Conservation (phyloP, 73 alveolate species). For the Paramecium pentaurelia region DNA sequence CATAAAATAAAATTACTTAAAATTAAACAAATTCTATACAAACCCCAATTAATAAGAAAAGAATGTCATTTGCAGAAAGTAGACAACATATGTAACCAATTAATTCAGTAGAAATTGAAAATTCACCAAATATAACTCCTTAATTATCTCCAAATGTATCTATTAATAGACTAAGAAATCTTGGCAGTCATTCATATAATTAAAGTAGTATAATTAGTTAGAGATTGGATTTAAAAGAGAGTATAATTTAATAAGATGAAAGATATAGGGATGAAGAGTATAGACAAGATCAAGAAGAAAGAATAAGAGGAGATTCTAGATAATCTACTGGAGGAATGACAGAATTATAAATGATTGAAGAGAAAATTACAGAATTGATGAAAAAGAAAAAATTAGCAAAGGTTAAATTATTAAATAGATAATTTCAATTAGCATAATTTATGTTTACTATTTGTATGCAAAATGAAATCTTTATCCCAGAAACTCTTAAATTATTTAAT, state of each 20-base stretch:
- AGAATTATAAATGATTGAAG: slow-evolving; percentile 33
- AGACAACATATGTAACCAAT: background rate
- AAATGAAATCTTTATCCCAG: slow-evolving; percentile 22
- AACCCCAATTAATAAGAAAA: background rate
- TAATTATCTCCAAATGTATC: slow-evolving; percentile 22
- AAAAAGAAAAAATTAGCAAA: slow-evolving; percentile 16
- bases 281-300: background rate
- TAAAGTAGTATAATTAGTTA: slow-evolving; percentile 14
- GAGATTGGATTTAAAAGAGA: slow-evolving; percentile 32
- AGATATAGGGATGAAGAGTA: background rate
- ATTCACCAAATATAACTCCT: background rate
- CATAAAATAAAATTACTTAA: background rate
- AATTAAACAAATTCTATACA: background rate
- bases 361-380: background rate
- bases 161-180: background rate
- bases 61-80: background rate
- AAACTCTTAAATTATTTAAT: slow-evolving; percentile 13
- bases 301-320: slow-evolving; percentile 1
- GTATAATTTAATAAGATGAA: background rate
- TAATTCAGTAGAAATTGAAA: background rate
- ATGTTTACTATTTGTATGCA: slow-evolving; percentile 44
- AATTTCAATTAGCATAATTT: slow-evolving; percentile 13
- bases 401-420: slow-evolving; percentile 22
- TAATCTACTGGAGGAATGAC: background rate
- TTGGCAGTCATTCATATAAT: background rate